Percentiles rank a stretch among this genome's conserved stretches.
phyloP scores from a whole-genome alignment of 2,329 filamentous ascomycete species.

The Aspergillus transmontanensis region DNA sequence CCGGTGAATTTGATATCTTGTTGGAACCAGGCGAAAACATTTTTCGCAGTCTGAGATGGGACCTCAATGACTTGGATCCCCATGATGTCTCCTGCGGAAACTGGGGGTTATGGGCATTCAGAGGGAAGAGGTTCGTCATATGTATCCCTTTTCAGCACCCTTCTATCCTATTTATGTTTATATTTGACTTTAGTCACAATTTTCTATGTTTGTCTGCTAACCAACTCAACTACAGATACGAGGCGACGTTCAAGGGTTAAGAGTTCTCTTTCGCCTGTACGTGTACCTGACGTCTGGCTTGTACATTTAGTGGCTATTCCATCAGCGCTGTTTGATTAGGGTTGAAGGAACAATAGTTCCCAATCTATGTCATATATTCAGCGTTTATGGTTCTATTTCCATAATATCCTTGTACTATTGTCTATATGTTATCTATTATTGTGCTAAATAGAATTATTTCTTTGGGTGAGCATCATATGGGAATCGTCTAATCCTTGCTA shows the following conservation, averaged over 20 bases:
- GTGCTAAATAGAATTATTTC: not conserved
- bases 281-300: not conserved
- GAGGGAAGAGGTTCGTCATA: constrained; percentile 81
- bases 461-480: not conserved
- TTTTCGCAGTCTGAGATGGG: constrained; percentile 94
- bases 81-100: constrained; percentile 94
- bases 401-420: not conserved
- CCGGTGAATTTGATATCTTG: constrained; percentile 88
- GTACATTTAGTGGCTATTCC: not conserved
- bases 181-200: not conserved
- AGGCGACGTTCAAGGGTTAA: constrained; percentile 39
- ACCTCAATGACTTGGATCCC: constrained; percentile 92
- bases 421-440: not conserved
- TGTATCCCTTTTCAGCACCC: not conserved
- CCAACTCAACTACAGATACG: constrained; percentile 33
- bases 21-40: constrained; percentile 90
- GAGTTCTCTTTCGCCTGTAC: constrained; percentile 3
- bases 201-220: not conserved
- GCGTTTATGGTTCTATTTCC: not conserved
- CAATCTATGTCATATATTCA: not conserved
- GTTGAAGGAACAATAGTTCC: not conserved
- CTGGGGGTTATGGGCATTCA: constrained; percentile 96
- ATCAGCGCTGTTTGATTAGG: too few species aligned
- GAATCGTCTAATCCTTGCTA: not conserved
- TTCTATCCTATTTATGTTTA: not conserved